Base-by-base conservation (phyloP, 2,329 filamentous ascomycete genomes). In the Blastomyces silverae region DNA sequence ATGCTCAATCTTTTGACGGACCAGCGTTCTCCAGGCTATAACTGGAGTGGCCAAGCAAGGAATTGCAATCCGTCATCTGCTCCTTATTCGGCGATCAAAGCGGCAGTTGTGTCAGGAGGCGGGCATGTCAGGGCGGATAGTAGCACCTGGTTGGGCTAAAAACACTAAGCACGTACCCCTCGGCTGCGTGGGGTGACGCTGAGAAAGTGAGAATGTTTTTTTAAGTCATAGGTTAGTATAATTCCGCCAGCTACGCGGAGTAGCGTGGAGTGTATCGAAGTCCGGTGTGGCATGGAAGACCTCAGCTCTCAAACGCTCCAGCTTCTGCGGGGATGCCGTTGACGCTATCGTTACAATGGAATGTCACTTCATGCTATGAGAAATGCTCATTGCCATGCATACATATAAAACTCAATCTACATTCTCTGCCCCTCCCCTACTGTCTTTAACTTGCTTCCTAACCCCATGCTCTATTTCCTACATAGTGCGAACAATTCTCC, bases 321-420 rank as follows among this genome's bases (percentile, higher is more conserved):
- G 10, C 37, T 39, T 39, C 37, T 39, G 37, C 37, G 8, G 37
- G 37, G 37, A 39, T 39, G 10, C 37, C 37, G 37, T 11, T 39
- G 37, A 39, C 10, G 10, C 37, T 39, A 39, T 39, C 37, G 2
- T 39, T 13, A 39, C 11, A 39, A 39, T 39, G 37, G 37, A 13
- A 11, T 39, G 37, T 3, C 37, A 13, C 37, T 13, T 39, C 37
- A 39, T 8, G 37, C 37, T 39, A 11, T 39, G 1, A 1, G 34
- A 37, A 39, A 39, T 39, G 10, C 37, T 6, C 11, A 15, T 53
- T 53, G 10, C 50, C 50, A 31, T 13, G 31, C 55, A 11, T n/a
- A 42, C n/a, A 58, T 58, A 58, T 42, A 58, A 39, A 58, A 42
- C 55, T 20, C 31, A 42, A 28, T 34, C 34, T n/a, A 34, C 28